These are phyloP conservation scores for Mrakia gelida DNA, from an alignment of 768 basidiomycete species.

Conservation along the genomic window DNA sequence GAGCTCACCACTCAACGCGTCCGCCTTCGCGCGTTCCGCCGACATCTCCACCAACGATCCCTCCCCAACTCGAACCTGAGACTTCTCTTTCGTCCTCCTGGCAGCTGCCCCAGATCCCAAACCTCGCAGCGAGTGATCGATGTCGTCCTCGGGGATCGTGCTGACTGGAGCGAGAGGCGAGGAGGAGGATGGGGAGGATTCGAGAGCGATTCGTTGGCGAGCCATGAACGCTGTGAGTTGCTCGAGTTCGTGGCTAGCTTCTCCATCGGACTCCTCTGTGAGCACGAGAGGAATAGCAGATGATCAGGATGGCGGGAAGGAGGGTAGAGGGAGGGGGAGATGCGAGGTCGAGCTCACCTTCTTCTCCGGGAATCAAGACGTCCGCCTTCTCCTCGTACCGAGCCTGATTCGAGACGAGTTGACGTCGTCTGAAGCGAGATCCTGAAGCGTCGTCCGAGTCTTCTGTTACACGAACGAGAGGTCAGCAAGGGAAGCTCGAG, in stretches of 20 bases:
- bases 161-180: not conserved
- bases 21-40: not conserved
- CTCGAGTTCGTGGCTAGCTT: not conserved
- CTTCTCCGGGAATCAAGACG: not conserved
- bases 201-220: slow-evolving; percentile 9
- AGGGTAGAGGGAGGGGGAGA: not conserved
- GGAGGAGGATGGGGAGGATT: not conserved
- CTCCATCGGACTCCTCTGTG: slow-evolving; percentile 5
- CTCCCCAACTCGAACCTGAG: not conserved
- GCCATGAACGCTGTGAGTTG: slow-evolving; percentile 6
- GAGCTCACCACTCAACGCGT: not conserved
- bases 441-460: not conserved
- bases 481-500: not conserved
- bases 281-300: not conserved
- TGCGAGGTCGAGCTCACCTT: not conserved
- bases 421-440: slow-evolving; percentile 1
- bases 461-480: not conserved
- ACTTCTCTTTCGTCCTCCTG: not conserved
- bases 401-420: slow-evolving; percentile 10
- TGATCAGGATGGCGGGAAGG: not conserved
- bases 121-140: not conserved
- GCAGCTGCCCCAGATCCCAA: not conserved
- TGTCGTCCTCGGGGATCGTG: slow-evolving; percentile 12
- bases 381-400: slow-evolving; percentile 3
- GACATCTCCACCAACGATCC: not conserved